Conservation (phyloP, 306 rosid species). For the Carpinus viminea region DNA sequence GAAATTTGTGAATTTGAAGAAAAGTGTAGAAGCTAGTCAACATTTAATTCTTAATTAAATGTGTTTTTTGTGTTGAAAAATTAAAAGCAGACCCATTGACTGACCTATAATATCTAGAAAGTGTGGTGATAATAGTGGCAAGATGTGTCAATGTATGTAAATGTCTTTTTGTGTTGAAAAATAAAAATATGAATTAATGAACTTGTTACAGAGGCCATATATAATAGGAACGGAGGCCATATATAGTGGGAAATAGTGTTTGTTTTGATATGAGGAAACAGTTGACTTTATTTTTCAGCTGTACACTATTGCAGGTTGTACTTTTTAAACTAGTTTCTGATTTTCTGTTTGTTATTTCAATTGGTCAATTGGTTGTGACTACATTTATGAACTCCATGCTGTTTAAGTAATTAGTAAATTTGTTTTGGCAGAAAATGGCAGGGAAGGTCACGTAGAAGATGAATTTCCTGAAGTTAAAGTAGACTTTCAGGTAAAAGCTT, state of each 20-base stretch:
- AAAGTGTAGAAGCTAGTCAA: background rate
- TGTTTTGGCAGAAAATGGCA: constrained; percentile 59
- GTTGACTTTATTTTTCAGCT: background rate
- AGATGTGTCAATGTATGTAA: background rate
- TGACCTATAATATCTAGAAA: background rate
- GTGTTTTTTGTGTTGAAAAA: background rate
- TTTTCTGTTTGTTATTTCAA: background rate
- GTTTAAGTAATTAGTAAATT: constrained; percentile 22
- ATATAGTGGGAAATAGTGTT: background rate
- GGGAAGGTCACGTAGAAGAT: constrained; percentile 57
- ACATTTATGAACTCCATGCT: constrained; percentile 1
- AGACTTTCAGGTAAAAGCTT: constrained; percentile 75
- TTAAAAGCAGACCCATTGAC: background rate
- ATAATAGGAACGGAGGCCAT: constrained; percentile 7
- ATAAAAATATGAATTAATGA: background rate
- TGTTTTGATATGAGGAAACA: constrained; percentile 2
- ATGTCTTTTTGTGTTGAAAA: background rate
- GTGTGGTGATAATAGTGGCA: background rate
- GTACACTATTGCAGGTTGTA: background rate
- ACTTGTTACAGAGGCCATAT: constrained; percentile 14
- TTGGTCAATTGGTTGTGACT: background rate
- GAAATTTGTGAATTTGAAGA: background rate
- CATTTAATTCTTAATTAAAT: background rate
- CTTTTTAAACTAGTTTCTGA: constrained; percentile 6
- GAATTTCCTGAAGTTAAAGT: constrained; percentile 85